These are phyloP conservation scores for Thielaviopsis ethacetica DNA, from an alignment of 2,329 filamentous ascomycete species.

Conservation along the genomic window DNA sequence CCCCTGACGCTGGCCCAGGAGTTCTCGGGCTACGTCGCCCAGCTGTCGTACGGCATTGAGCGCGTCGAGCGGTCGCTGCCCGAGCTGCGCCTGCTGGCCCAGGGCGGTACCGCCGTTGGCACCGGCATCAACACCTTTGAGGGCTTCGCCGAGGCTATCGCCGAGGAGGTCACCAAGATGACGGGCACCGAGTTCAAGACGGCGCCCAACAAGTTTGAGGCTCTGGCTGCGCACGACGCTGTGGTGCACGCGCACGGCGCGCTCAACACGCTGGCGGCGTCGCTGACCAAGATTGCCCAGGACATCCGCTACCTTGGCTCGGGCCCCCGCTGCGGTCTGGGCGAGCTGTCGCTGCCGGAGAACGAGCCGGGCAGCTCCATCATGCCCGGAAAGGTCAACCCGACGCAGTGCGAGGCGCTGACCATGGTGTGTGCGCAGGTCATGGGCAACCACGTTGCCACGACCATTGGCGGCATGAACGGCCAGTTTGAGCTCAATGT, in stretches of 20 bases:
- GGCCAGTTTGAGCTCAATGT: constrained; percentile 98
- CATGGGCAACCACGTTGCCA: constrained; percentile 90
- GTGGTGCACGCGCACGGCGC: constrained; percentile 87
- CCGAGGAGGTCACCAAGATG: constrained; percentile 78
- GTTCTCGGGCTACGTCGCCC: constrained; percentile 92
- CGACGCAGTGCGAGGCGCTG: constrained; percentile 91
- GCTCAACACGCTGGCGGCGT: constrained; percentile 81
- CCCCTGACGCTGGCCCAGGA: constrained; percentile 91
- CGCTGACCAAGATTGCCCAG: constrained; percentile 95
- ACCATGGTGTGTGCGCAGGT: constrained; percentile 98
- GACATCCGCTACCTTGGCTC: constrained; percentile 95
- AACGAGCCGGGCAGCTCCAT: constrained; percentile 97
- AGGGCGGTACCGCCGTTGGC: constrained; percentile 92
- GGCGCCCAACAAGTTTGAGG: constrained; percentile 97
- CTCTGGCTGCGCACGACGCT: constrained; percentile 87
- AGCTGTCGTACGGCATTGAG: constrained; percentile 80
- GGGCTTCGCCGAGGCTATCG: constrained; percentile 88
- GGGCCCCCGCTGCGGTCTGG: constrained; percentile 86
- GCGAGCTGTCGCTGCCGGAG: constrained; percentile 84
- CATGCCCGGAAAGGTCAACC: constrained; percentile 99
- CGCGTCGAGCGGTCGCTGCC: constrained; percentile 71
- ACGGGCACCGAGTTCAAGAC: constrained; percentile 89
- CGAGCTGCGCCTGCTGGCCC: constrained; percentile 71
- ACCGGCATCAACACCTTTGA: constrained; percentile 96
- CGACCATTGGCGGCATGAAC: constrained; percentile 89